Evolutionary conservation across 1,284 basidiomycete species (phyloP), one percentile per base, ranked within the genome.

Genomic region (Puccinia horiana): DNA sequence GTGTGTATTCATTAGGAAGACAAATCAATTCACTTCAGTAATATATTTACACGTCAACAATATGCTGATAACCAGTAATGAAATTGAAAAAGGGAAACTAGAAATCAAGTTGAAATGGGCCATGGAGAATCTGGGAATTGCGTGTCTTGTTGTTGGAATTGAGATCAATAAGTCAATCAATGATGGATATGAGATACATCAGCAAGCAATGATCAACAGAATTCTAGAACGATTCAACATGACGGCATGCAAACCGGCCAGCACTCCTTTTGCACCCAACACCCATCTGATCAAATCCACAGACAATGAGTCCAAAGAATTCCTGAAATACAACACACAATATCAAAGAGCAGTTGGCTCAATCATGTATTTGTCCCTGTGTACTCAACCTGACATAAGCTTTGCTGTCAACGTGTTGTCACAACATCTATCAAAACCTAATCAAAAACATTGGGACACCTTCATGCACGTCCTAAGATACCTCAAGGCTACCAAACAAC

Each of bases 41-140:
- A 20, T 67, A 1, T 77, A 63, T 67, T 14, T 52, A 29, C 61
- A 61, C 29, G 76, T 77, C 23, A 37, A 77, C 47, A 56, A 77
- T 49, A 32, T 67, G 23, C n/a, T 63, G 29, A 32, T 67, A 16
- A 42, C 63, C 23, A 61, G 76, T 11, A 18, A 42, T 23, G 26
- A 29, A 63, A 35, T 44, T 16, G 76, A 67, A 14, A 29, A 65
- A 26, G 37, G 49, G 20, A 77, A 63, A 14, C 11, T 47, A 35
- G 16, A 77, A 29, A 42, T 77, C 29, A 67, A 67, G 32, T 26
- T 37, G 8, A 32, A 35, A 47, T 77, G 61, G 26, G n/a, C 42
- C 16, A 77, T 77, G 42, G 63, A 77, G n/a, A 61, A 77, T 37
- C 32, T 67, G 18, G 76, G 76, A 67, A 32, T 44, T 1, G 56